These are phyloP conservation scores for Amanita muscaria DNA, from an alignment of 768 basidiomycete species.

Conservation along the genomic window DNA sequence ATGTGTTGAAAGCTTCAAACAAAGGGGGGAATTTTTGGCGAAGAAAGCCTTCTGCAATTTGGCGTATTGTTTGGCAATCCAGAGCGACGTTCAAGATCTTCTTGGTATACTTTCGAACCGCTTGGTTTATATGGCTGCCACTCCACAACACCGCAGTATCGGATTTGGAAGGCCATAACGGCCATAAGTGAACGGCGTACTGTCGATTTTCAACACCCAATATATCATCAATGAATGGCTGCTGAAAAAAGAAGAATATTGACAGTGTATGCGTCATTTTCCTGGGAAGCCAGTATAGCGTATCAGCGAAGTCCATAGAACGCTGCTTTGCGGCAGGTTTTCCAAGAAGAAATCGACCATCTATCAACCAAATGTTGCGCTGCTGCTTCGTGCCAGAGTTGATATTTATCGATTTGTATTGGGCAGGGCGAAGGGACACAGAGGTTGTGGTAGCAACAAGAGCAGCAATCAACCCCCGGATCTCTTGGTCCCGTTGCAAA, in stretches of 20 bases:
- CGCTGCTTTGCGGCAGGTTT: background rate
- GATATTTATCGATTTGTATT: background rate
- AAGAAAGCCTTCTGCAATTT: slow-evolving; percentile 1
- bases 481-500: background rate
- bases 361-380: background rate
- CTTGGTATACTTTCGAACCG: background rate
- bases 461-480: background rate
- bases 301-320: background rate
- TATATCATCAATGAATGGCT: slow-evolving; percentile 1
- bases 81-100: background rate
- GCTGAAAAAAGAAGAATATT: slow-evolving; percentile 1
- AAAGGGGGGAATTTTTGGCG: background rate
- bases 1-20: slow-evolving; percentile 1
- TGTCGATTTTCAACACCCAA: background rate
- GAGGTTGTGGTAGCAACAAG: background rate
- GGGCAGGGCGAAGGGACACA: background rate
- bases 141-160: background rate
- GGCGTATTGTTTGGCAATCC: slow-evolving; percentile 1
- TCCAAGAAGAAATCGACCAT: background rate
- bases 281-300: background rate
- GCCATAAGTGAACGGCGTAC: background rate
- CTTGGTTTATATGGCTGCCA: background rate
- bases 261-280: background rate
- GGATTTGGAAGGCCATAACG: background rate
- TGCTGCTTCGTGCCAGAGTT: background rate